Evolutionary conservation across 805 yeast genomes (phyloP).

Genomic region (Kodamaea jinghongensis): DNA sequence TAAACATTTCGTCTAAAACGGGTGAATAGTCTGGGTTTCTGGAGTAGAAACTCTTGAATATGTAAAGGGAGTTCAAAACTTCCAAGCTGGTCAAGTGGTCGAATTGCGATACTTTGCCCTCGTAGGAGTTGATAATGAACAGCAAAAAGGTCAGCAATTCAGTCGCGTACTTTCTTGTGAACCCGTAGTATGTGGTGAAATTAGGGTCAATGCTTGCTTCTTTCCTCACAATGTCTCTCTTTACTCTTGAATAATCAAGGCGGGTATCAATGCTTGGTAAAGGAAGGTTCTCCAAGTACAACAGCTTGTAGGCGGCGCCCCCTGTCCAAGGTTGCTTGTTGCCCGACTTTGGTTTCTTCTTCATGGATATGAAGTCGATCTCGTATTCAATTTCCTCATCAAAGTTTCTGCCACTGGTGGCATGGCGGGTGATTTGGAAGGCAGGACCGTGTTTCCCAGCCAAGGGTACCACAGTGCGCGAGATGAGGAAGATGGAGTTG

Average conservation of each 20-base stretch:
- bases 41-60: constrained; percentile 21
- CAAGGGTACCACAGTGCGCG: background rate
- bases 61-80: constrained; percentile 24
- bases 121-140: constrained; percentile 21
- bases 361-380: constrained; percentile 13
- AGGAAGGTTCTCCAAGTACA: constrained; percentile 7
- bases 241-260: constrained; percentile 1
- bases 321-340: background rate
- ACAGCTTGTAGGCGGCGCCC: background rate
- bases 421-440: background rate
- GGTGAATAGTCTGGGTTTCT: constrained; percentile 18
- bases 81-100: constrained; percentile 25
- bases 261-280: background rate
- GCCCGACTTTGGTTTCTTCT: constrained; percentile 7
- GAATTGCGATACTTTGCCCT: constrained; percentile 19
- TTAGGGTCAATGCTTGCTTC: constrained; percentile 2
- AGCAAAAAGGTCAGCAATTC: constrained; percentile 21
- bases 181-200: constrained; percentile 13
- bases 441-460: background rate
- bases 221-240: background rate
- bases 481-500: too few relatives aligned
- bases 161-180: constrained; percentile 17
- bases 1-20: constrained; percentile 17
- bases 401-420: constrained; percentile 3
- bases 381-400: constrained; percentile 9